Conservation (phyloP, 73 alveolate genomes). For the Paramecium sonneborni region DNA sequence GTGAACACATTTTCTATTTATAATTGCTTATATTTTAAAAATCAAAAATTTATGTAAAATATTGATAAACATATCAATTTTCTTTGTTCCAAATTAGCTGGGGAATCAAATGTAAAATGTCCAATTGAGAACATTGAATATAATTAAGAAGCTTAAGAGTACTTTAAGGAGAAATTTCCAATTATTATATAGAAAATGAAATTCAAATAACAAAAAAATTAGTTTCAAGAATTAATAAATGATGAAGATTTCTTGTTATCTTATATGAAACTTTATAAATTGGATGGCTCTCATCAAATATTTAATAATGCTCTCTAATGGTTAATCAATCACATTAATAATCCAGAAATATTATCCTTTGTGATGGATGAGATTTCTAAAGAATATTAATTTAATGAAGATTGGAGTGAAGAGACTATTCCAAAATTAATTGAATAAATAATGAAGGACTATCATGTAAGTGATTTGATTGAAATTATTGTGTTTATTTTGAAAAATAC, state of each 20-base stretch:
- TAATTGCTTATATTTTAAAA: neutral
- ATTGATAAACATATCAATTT: conserved; percentile 15
- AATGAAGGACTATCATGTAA: neutral
- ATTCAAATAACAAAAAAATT: neutral
- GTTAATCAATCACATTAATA: neutral
- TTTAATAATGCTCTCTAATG: neutral
- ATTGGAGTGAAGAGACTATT: conserved; percentile 7
- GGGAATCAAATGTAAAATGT: neutral
- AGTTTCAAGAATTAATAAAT: neutral
- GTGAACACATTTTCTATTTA: neutral
- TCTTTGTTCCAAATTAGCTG: neutral
- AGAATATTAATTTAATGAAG: conserved; percentile 8
- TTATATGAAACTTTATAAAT: neutral
- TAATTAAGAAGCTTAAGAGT: neutral
- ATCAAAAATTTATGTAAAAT: neutral
- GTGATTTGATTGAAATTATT: neutral
- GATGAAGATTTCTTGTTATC: neutral
- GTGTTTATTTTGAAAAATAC: neutral
- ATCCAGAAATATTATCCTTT: neutral
- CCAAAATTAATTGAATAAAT: neutral
- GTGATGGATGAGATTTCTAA: neutral
- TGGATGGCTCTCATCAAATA: neutral
- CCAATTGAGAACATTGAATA: neutral
- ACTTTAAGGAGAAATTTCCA: conserved; percentile 13
- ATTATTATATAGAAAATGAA: neutral